Evolutionary conservation across 192 early-diverging fungal genomes (phyloP), one percentile per base, ranked within the genome.

Genomic region (Coemansia sp.): DNA sequence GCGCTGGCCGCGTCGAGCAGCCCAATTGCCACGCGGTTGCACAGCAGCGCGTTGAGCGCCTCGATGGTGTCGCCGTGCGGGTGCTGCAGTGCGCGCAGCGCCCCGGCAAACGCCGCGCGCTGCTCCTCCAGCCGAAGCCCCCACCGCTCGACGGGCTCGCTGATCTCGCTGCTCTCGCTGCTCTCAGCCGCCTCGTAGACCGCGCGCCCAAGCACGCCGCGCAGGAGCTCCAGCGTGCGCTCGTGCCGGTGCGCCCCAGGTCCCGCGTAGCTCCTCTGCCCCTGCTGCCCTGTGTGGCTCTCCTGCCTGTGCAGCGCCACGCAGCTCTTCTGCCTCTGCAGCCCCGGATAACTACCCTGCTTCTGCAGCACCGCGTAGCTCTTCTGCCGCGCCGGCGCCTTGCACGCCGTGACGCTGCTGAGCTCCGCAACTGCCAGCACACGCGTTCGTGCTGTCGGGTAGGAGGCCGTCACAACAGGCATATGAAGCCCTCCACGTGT

Each of bases 141-240:
- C 52, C 57, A 38, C 38, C 39, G 55, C 11, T 23, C 55, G 11
- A 36, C 55, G 6, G 45, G 46, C 21, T 48, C 58, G 7, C n/a
- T 30, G 37, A 29, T 27, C 26, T 37, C 47, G 22, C n/a, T n/a
- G 39, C 64, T 23, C 33, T 46, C 22, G 19, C 43, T 30, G 50
- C 15, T 39, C 13, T 38, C 7, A 38, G 32, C 47, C 29, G 30
- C 17, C 29, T 41, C 30, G 52, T 8, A 3, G 17, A 50, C 9
- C 14, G 8, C 34, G 15, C 49, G 15, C 21, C 6, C 51, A 4
- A 75, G 61, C 3, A 55, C 56, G 9, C 42, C 43, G 41, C 65
- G 65, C 26, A 75, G 71, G 27, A 75, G 63, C 55, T 56, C 65
- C 17, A 75, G 60, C 6, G 56, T 19, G 31, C 65, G 71, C 53